A percentile compares a stretch with the other conserved stretches of the same genome.
phyloP scores from a whole-genome alignment of 805 yeast genomes.

The Ogataea glucozyma region DNA sequence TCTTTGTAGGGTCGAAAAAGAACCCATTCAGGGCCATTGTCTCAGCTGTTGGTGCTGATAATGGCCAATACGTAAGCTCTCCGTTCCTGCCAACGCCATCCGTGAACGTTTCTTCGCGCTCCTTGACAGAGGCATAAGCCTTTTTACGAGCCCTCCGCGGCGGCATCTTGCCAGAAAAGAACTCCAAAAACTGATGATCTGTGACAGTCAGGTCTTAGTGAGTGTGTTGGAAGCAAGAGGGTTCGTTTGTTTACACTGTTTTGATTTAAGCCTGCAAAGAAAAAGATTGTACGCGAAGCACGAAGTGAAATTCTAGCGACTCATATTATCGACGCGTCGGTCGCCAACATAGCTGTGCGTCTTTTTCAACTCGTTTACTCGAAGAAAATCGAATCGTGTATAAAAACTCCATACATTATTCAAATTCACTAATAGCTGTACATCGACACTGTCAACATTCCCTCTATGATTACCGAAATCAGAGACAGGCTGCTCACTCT shows the following conservation, averaged over 20 bases:
- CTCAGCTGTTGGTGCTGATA: slow-evolving; percentile 24
- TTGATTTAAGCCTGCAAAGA: background rate
- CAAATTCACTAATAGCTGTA: too few species aligned
- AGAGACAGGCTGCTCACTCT: slow-evolving; percentile 48
- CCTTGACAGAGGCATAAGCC: slow-evolving; percentile 16
- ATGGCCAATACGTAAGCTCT: slow-evolving; percentile 35
- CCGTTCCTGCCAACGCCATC: slow-evolving; percentile 24
- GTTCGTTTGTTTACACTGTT: slow-evolving; percentile 2
- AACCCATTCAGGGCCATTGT: slow-evolving; percentile 59
- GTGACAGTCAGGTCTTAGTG: too few species aligned
- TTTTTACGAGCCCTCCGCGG: slow-evolving; percentile 8
- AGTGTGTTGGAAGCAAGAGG: background rate
- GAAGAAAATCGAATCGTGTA: too few species aligned
- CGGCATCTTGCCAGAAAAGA: too few species aligned
- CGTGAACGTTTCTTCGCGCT: slow-evolving; percentile 23
- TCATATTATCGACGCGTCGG: background rate
- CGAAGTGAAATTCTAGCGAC: background rate
- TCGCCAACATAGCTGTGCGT: too few species aligned
- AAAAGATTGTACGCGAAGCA: background rate
- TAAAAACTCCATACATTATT: too few species aligned
- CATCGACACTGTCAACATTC: background rate
- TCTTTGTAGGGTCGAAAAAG: slow-evolving; percentile 53
- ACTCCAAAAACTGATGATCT: too few species aligned
- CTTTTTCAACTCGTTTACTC: background rate
- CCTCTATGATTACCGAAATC: slow-evolving; percentile 10